Percentiles rank a stretch among this genome's conserved stretches.
Conservation (phyloP, 768 basidiomycete species). For the Melanogaster broomeanus region DNA sequence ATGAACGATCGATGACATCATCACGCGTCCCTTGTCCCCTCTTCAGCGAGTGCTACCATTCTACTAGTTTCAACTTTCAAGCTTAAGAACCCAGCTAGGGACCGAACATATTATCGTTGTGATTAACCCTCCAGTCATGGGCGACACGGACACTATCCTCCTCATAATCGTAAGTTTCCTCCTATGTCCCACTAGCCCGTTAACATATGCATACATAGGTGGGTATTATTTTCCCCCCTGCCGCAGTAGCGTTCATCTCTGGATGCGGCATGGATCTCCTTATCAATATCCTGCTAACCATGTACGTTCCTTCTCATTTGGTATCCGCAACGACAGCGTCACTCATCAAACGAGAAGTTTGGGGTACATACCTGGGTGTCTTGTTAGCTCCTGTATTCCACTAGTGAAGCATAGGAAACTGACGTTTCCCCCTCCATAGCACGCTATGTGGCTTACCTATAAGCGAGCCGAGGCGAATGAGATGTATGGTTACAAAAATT, state of each 20-base stretch:
- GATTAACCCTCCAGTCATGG: conserved; percentile 12
- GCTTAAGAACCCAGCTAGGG: no score
- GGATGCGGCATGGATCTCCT: conserved; percentile 84
- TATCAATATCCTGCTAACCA: conserved; percentile 76
- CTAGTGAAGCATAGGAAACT: neutral
- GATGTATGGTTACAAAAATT: conserved; percentile 26
- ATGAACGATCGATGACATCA: conserved; percentile 23
- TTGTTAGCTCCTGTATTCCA: conserved; percentile 33
- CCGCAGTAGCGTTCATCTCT: conserved; percentile 69
- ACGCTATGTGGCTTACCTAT: conserved; percentile 87
- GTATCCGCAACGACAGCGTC: no score
- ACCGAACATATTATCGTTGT: no score
- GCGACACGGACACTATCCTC: conserved; percentile 4
- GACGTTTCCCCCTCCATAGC: conserved; percentile 35
- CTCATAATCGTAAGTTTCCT: conserved; percentile 11
- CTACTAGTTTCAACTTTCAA: no score
- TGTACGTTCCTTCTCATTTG: conserved; percentile 52
- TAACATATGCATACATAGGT: conserved; percentile 43
- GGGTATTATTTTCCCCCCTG: conserved; percentile 77
- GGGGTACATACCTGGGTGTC: conserved; percentile 69
- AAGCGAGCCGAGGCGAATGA: conserved; percentile 81
- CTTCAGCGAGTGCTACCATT: neutral
- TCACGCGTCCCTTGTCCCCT: neutral
- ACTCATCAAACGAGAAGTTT: conserved; percentile 43
- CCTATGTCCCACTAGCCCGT: neutral